Evolutionary conservation across 2,329 filamentous ascomycete genomes (phyloP), one percentile per base, ranked within the genome.

Genomic region (Alternaria triticina): DNA sequence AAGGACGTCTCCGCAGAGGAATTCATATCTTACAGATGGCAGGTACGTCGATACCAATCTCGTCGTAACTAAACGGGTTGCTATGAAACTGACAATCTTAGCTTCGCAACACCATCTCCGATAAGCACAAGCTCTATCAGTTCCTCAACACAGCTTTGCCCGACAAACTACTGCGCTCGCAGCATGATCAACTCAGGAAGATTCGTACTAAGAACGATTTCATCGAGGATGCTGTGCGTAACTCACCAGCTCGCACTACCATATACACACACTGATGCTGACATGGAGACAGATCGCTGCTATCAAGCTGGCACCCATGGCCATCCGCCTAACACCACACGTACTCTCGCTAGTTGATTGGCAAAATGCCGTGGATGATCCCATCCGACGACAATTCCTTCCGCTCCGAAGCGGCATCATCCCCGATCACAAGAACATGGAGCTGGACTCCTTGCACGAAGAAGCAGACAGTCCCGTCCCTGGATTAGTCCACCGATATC

Each of bases 401-500:
- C 87, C 88, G 0, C 76, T 88, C 56, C 82, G 81, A 61, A 88
- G 87, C 3, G 73, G 80, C 4, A 83, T 88, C 69, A 66, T 84
- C 10, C 78, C 82, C 1, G 86, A 90, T 65, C 88, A 90, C 68
- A 84, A 85, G 0, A 81, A 82, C 56, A 69, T 87, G n/a, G 79
- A 78, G 0, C 71, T 89, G 4, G 88, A 90, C 72, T 88, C 88
- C 1, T 77, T 90, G n/a, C 80, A 86, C 47, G 88, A 90, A 78
- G 79, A 80, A 27, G 77, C 79, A 4, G 87, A 90, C 67, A 86
- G 83, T 7, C 86, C 86, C 0, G 86, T 89, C 3, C 79, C 82
- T 15, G 87, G 86, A 0, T 75, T 90, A 3, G 86, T 90, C 3
- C 88, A 90, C 73, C 83, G 88, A n/a, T 90, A 91, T 72, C 84